These are phyloP conservation scores for Penicillium freii DNA, from an alignment of 2,329 filamentous ascomycete species.

Conservation along the genomic window DNA sequence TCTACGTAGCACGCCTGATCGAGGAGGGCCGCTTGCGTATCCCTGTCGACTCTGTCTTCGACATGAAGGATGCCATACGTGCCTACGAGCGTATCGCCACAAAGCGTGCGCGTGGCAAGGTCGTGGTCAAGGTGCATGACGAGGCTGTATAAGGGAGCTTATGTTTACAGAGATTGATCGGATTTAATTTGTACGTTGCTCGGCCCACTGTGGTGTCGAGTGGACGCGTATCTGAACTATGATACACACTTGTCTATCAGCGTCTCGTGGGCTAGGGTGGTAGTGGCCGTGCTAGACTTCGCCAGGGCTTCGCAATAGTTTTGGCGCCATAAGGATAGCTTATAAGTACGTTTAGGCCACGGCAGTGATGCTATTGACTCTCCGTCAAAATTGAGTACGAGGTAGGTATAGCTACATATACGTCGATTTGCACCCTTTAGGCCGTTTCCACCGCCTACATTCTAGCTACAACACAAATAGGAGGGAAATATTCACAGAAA, in stretches of 20 bases:
- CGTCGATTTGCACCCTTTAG: background rate
- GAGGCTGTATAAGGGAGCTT: background rate
- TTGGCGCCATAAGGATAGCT: too few relatives aligned
- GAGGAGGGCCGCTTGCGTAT: constrained; percentile 10
- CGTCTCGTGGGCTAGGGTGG: too few relatives aligned
- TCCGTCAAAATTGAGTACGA: too few relatives aligned
- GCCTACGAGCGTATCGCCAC: constrained; percentile 16
- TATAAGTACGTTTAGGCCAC: too few relatives aligned
- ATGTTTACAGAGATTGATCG: background rate
- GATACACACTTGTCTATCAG: background rate
- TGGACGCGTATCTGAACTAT: background rate
- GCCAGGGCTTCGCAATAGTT: too few relatives aligned
- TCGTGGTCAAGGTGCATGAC: constrained; percentile 12
- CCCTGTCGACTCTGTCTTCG: constrained; percentile 15
- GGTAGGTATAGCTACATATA: background rate
- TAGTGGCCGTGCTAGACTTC: too few relatives aligned
- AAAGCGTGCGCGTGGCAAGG: constrained; percentile 15
- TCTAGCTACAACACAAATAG: background rate
- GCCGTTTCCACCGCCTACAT: background rate
- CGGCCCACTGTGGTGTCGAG: background rate
- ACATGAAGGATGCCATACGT: constrained; percentile 10
- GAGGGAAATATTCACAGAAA: background rate
- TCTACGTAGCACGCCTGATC: constrained; percentile 10
- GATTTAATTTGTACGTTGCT: background rate
- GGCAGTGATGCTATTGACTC: too few relatives aligned